Base-by-base conservation (phyloP, 78 protist genomes). In the Dictyostelium purpureum region DNA sequence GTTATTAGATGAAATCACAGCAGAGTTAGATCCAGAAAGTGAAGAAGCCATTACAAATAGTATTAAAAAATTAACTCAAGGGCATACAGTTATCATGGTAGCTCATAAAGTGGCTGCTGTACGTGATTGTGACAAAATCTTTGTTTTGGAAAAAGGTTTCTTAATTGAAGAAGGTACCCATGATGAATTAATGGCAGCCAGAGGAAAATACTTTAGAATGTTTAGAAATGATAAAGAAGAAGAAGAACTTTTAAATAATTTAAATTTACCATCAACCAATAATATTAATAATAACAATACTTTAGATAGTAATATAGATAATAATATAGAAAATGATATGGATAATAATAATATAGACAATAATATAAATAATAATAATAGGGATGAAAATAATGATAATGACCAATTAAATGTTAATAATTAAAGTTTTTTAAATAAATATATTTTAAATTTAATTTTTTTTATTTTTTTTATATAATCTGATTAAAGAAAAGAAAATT, bases 1-100 rank as follows among this genome's bases (percentile, higher is more conserved):
- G 70, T 71, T 98, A 33, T 93, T 98, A 38, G 99, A 98, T 80
- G 99, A 98, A 94, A 96, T 97, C 35, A 98, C 99, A 10, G 83
- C 98, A 5, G 98, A 97, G 26, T 92, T 98, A 26, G 99, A 98
- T 82, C 89, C 98, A 1, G 93, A 97, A 71, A 67, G 95, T n/a
- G 99, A 98, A 89, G 69, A 61, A 24, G 88, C 94, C 18, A 96
- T 98, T 47, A 94, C 94, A 28, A 94, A 95, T 57, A 97, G 98
- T 5, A 87, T 96, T 51, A 80, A 89, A 54, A 67, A 81, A 42
- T 57, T 94, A 28, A 88, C 90, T 33, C 63, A 85, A 31, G 93
- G 93, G 38, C 93, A 73, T n/a, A 94, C 96, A 4, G 81, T 74
- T 28, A 61, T 98, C 67, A 95, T 98, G 73, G 91, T 98, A 1